Conservation (phyloP, 2,329 filamentous ascomycete species). For the Paracamarosporium sp. region DNA sequence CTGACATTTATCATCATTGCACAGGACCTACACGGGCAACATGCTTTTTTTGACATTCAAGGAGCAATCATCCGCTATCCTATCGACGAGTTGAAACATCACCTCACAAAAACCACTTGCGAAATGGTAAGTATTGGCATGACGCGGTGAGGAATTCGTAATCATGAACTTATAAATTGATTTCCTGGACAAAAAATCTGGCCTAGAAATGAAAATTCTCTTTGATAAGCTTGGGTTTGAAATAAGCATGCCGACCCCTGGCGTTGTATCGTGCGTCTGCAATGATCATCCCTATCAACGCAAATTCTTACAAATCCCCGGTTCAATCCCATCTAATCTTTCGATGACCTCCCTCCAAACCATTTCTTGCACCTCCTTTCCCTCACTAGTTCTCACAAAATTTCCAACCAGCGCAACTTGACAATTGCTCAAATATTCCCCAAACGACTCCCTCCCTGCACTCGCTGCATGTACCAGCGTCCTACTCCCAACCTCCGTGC, state of each 20-base stretch:
- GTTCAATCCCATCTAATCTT: conserved; percentile 4
- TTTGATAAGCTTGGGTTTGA: too few species aligned
- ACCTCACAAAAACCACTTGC: too few species aligned
- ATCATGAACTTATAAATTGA: too few species aligned
- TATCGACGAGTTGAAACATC: too few species aligned
- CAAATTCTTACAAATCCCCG: neutral
- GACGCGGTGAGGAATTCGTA: too few species aligned
- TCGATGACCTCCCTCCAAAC: conserved; percentile 1
- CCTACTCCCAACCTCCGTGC: conserved; percentile 49
- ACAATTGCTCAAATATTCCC: conserved; percentile 49
- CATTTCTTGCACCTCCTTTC: neutral
- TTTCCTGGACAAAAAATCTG: too few species aligned
- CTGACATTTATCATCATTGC: too few species aligned
- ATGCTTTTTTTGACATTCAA: too few species aligned
- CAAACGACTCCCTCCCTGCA: conserved; percentile 45
- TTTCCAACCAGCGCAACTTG: conserved; percentile 20
- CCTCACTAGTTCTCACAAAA: neutral
- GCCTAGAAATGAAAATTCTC: too few species aligned
- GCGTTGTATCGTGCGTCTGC: neutral
- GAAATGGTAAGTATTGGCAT: too few species aligned
- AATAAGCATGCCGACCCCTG: neutral
- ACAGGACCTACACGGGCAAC: too few species aligned
- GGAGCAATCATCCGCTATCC: neutral
- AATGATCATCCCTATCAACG: neutral
- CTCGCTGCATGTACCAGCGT: conserved; percentile 49